phyloP scores from a whole-genome alignment of 2,329 filamentous ascomycete genomes.

The Ophiostoma ulmi region DNA sequence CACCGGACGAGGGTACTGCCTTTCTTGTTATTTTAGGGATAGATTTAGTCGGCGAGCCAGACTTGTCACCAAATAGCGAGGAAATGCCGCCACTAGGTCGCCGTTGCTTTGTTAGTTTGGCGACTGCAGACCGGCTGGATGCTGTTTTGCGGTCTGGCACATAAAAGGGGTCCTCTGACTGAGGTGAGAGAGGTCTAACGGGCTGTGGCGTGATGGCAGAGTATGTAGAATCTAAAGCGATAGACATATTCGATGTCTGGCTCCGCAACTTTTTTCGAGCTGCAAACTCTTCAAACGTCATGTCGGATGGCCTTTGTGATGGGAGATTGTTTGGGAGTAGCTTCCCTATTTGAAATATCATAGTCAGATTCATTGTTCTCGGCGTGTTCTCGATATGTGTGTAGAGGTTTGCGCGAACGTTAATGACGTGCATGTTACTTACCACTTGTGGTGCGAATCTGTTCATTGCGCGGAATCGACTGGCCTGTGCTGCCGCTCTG shows the following conservation, averaged over 20 bases:
- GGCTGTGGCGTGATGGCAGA: conserved; percentile 19
- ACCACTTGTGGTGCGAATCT: not conserved
- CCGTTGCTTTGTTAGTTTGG: conserved; percentile 22
- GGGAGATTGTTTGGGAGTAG: not conserved
- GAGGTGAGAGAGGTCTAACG: conserved; percentile 18
- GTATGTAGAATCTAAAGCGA: conserved; percentile 19
- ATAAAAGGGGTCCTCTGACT: conserved; percentile 18
- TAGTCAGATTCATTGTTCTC: not conserved
- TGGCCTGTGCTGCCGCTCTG: not conserved
- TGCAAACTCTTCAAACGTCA: conserved; percentile 23
- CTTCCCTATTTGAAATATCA: not conserved
- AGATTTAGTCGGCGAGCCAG: conserved; percentile 11
- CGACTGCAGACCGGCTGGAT: not conserved
- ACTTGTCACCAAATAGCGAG: conserved; percentile 21
- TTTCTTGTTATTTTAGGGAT: conserved; percentile 19
- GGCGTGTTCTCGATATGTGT: not conserved
- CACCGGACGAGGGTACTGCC: conserved; percentile 11
- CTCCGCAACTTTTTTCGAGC: conserved; percentile 20
- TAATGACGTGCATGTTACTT: not conserved
- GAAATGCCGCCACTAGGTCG: conserved; percentile 20
- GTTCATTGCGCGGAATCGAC: not conserved
- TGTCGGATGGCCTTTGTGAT: conserved; percentile 18
- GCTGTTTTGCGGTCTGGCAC: not conserved
- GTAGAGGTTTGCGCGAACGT: not conserved
- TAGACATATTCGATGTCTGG: conserved; percentile 20